Conservation (phyloP, 768 basidiomycete genomes). For the Auricularia auricula-judae region DNA sequence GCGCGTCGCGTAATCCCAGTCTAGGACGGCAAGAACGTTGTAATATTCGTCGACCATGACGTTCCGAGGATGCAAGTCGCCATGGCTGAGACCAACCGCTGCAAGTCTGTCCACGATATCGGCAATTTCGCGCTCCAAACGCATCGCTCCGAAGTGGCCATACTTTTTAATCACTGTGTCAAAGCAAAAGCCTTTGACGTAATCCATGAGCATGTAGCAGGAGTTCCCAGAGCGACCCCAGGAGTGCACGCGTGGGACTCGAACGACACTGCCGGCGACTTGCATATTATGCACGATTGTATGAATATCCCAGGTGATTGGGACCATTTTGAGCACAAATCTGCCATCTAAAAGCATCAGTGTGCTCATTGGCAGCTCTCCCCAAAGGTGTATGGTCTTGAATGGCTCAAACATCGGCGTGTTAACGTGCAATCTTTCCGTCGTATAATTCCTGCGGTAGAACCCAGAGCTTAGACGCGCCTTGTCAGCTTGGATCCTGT, state of each 20-base stretch:
- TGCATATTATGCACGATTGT: background rate
- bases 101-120: background rate
- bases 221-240: background rate
- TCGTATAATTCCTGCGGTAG: too few species aligned
- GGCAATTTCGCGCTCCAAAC: background rate
- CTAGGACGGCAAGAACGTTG: background rate
- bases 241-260: background rate
- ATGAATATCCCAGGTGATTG: background rate
- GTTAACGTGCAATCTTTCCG: too few species aligned
- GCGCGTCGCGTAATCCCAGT: background rate
- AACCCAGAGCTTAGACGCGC: too few species aligned
- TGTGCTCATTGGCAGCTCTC: background rate
- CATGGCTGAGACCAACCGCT: background rate
- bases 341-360: background rate
- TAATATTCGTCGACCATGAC: background rate
- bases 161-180: background rate
- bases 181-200: background rate
- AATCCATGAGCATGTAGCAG: background rate
- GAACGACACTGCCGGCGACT: background rate
- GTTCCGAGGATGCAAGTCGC: background rate
- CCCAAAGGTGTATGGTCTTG: background rate
- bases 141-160: background rate
- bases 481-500: too few species aligned
- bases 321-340: background rate
- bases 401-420: background rate